Base-by-base conservation (phyloP, 176 grass and related monocot genomes). In the Otatea glauca region DNA sequence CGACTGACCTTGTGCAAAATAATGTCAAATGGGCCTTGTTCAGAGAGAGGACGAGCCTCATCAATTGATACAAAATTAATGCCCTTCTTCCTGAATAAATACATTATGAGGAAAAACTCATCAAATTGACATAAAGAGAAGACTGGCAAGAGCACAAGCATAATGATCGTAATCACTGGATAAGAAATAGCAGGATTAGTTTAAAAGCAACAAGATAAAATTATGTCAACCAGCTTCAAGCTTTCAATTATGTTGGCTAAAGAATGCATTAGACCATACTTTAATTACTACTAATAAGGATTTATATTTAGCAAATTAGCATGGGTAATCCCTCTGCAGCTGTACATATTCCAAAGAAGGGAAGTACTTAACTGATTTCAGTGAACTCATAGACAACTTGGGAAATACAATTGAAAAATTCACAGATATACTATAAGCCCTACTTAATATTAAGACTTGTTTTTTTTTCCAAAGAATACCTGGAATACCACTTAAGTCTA, bases 1-100 rank as follows among this genome's bases (percentile, higher is more conserved):
- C 5, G 0, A 75, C 74, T n/a, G 62, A 97, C 94, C 94, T 97
- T 97, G 58, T 97, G 94, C 84, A 97, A 85, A 79, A 97, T 88
- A 44, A 97, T 91, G 76, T 97, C 91, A 85, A 97, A 97, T 55
- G 91, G 94, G 18, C 94, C 94, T 97, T 97, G 94, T 80, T 97
- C 87, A 14, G 87, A 77, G 9, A 97, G 87, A 44, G 91, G 87
- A 21, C 25, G 60, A 43, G 41, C 74, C 20, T 86, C 84, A 84
- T 97, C 94, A 74, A 97, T 97, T 61, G 89, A 71, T 39, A 92
- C 69, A 17, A 97, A 97, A 77, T 79, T 58, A 89, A 96, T 93
- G 17, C 94, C 91, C 70, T 96, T 96, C 74, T 96, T 96, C 86
- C 94, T 96, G 89, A 69, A 89, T 23, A 65, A 80, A 79, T 56